Evolutionary conservation across 2,329 filamentous ascomycete genomes (phyloP), one percentile per base, ranked within the genome.

Genomic region (Harringtonia lauricola): DNA sequence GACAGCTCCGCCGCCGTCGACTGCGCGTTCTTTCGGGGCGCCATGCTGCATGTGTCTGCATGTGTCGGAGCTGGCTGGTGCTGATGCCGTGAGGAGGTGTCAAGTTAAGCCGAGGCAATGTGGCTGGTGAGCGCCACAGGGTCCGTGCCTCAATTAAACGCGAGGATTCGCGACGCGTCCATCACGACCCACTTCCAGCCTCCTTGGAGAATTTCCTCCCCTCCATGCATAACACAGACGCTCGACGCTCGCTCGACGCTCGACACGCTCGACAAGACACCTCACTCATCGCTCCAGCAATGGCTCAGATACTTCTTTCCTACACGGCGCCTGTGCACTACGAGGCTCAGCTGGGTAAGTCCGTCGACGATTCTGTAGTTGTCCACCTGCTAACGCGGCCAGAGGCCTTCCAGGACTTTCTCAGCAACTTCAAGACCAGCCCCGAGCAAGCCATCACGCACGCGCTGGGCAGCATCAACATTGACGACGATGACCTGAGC

Each of bases 331-430:
- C 83, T 41, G 87, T 95, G 56, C 82, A 94, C 62, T 98, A 98
- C 67, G 76, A 81, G 57, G 79, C 81, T 57, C 92, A 98, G 64
- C 79, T 92, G 65, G 70, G 86, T 88, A 64, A 54, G 79, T 63
- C 13, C 24, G 7, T 26, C 24, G 24, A 26, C 10, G 24, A 26
- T 26, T 26, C 6, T 26, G 24, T 6, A 26, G 10, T 26, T 10
- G 24, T n/a, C n/a, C n/a, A n/a, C n/a, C n/a, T 33, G 51, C 47
- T 47, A 45, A 38, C 31, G 7, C 0, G 8, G 5, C 5, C 33
- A 90, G 85, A 64, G 54, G 83, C 83, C 41, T 92, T 98, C 63
- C 82, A 94, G 65, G 80, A 84, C 57, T 98, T 98, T 61, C 71
- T 98, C 50, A 71, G 75, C 55, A 79, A 80, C 50, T 98, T 94